Evolutionary conservation across 495 filamentous ascomycete genomes (phyloP), one percentile per base, ranked within the genome.

Genomic region (Xylaria longipes): DNA sequence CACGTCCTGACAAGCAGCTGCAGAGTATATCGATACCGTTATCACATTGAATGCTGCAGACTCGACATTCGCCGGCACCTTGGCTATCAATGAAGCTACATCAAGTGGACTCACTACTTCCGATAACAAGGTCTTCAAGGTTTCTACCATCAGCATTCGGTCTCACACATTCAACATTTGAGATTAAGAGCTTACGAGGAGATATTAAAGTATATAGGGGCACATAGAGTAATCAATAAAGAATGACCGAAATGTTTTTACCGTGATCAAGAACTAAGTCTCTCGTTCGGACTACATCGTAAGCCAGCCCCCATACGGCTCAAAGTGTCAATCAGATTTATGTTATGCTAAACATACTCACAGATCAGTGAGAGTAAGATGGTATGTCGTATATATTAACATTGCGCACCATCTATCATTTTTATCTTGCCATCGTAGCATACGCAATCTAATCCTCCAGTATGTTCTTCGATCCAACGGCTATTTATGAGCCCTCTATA

Each of bases 11-110:
- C 41, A 43, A 2, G 2, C 17, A 50, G 15, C n/a, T 25, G 0
- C 56, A 79, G 80, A 80, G 65, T 82, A 81, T 60, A 25, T 80
- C 22, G 68, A 73, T 27, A 81, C 80, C n/a, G 80, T 74, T 1
- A 78, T 82, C 71, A 79, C 76, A 45, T 61, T 82, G 65, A 62
- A 79, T 35, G 65, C 75, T 6, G 72, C 71, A 0, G 80, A 81
- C 66, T 67, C 61, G 52, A 69, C 73, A 4, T 82, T 80, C 68
- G 74, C 45, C 17, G 68, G 69, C 22, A 82, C 81, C 11, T 69
- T 82, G 39, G 76, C 61, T 31, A 56, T 79, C 33, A 78, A 74
- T 15, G 75, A 80, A 29, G 77, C 75, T 35, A 72, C 60, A 61
- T 79, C 80, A 6, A 74, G 71, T 15, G 75, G 73, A 15, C 65